Percentiles rank a stretch among this genome's conserved stretches.
Conservation (phyloP, 352 stramenopile species). For the Halophytophthora polymorphica region DNA sequence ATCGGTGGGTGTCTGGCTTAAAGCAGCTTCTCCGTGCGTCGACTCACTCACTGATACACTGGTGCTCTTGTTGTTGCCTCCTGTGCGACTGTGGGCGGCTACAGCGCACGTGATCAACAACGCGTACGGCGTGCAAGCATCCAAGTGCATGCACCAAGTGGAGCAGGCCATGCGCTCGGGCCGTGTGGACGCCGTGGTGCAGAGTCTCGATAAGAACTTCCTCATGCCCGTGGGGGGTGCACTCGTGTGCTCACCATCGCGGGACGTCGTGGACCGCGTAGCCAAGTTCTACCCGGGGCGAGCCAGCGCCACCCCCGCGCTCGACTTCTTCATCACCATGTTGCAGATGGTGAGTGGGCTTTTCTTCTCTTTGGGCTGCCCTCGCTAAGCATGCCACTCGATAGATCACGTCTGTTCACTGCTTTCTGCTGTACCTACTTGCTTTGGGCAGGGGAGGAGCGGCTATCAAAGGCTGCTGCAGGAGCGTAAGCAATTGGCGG, state of each 20-base stretch:
- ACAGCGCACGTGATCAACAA: conserved; percentile 98
- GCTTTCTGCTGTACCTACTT: conserved; percentile 1
- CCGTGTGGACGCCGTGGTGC: conserved; percentile 95
- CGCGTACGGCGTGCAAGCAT: conserved; percentile 97
- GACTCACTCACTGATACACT: neutral
- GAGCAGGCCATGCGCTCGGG: conserved; percentile 89
- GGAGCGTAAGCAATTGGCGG: conserved; percentile 76
- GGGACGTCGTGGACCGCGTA: conserved; percentile 79
- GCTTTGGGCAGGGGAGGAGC: conserved; percentile 40
- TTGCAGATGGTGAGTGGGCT: conserved; percentile 91
- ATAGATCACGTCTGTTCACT: too few species aligned
- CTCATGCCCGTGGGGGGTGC: conserved; percentile 94
- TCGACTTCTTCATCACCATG: conserved; percentile 99
- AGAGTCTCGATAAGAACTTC: conserved; percentile 99
- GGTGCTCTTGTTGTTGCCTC: neutral
- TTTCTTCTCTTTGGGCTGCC: neutral
- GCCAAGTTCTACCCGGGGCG: conserved; percentile 95
- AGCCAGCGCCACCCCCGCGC: conserved; percentile 91
- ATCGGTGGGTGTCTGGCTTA: conserved; percentile 42
- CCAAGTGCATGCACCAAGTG: conserved; percentile 90
- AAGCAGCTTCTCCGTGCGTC: neutral
- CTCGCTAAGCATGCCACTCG: too few species aligned
- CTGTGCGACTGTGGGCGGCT: conserved; percentile 1
- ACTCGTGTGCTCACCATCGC: conserved; percentile 77
- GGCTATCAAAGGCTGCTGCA: conserved; percentile 89